Percentiles rank a stretch among this genome's conserved stretches.
Conservation (phyloP, 2,329 filamentous ascomycete genomes). For the Aspergillus sp. region DNA sequence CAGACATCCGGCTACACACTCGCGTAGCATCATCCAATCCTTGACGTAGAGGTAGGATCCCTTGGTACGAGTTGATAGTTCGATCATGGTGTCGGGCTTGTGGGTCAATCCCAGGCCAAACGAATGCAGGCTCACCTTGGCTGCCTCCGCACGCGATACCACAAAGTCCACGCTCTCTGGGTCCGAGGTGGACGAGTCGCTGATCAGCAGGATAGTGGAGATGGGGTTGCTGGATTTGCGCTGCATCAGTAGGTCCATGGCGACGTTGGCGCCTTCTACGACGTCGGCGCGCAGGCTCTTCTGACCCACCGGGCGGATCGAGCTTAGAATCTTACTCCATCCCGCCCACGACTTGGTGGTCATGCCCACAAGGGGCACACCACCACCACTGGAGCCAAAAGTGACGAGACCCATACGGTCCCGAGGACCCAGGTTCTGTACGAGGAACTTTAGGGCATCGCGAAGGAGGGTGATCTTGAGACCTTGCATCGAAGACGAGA, state of each 20-base stretch:
- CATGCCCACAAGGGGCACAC: conserved; percentile 95
- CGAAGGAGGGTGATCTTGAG: conserved; percentile 92
- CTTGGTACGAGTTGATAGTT: conserved; percentile 89
- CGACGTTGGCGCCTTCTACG: conserved; percentile 93
- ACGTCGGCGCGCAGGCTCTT: conserved; percentile 96
- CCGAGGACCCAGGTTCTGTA: conserved; percentile 77
- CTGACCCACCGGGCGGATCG: conserved; percentile 87
- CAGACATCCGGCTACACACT: conserved; percentile 88
- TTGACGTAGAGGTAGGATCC: conserved; percentile 97
- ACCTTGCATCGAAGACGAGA: conserved; percentile 98
- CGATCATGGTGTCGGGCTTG: conserved; percentile 98
- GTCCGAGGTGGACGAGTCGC: conserved; percentile 91
- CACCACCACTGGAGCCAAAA: conserved; percentile 88
- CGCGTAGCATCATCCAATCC: conserved; percentile 99
- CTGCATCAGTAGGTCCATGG: conserved; percentile 98
- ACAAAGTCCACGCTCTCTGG: conserved; percentile 96
- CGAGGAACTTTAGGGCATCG: conserved; percentile 86
- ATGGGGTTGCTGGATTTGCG: conserved; percentile 92
- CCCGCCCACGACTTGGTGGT: conserved; percentile 89
- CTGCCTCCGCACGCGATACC: conserved; percentile 88
- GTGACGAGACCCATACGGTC: conserved; percentile 97
- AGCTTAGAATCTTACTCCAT: conserved; percentile 77
- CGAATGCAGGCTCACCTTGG: conserved; percentile 93
- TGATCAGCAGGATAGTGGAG: conserved; percentile 91
- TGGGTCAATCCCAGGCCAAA: conserved; percentile 95